Evolutionary conservation across 441 rosid species (phyloP).

Genomic region (Syzygium malaccense): DNA sequence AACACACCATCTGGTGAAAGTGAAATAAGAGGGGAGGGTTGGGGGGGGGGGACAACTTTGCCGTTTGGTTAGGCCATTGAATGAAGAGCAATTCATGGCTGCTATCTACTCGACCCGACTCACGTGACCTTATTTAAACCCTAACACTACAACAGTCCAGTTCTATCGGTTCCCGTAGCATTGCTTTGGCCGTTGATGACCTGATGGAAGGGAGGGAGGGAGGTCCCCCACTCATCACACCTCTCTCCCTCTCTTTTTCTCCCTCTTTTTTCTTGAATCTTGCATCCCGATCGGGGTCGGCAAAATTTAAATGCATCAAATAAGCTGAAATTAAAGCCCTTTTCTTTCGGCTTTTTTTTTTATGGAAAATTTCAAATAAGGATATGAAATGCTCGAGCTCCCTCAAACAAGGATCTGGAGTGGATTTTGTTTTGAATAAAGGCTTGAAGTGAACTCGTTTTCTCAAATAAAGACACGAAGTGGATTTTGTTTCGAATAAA

Average conservation of each 20-base stretch:
- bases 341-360: not conserved
- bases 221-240: not conserved
- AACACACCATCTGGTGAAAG: not conserved
- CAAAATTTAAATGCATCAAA: not conserved
- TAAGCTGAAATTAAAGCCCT: not conserved
- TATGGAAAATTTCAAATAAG: not conserved
- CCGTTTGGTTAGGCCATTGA: not conserved
- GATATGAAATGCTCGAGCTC: too few species aligned
- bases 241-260: not conserved
- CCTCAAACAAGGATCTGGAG: too few species aligned
- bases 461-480: too few species aligned
- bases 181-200: not conserved
- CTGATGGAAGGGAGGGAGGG: not conserved
- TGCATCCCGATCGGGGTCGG: not conserved
- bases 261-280: not conserved
- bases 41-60: not conserved
- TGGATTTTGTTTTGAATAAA: too few species aligned
- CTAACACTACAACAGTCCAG: not conserved
- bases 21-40: not conserved
- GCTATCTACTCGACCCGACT: not conserved
- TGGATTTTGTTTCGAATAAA: too few species aligned
- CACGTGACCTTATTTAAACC: conserved; percentile 10
- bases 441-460: too few species aligned
- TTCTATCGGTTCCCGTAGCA: not conserved
- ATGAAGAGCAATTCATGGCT: not conserved